Evolutionary conservation across 1,284 basidiomycete genomes (phyloP).

Genomic region (Gymnopus androsaceus): DNA sequence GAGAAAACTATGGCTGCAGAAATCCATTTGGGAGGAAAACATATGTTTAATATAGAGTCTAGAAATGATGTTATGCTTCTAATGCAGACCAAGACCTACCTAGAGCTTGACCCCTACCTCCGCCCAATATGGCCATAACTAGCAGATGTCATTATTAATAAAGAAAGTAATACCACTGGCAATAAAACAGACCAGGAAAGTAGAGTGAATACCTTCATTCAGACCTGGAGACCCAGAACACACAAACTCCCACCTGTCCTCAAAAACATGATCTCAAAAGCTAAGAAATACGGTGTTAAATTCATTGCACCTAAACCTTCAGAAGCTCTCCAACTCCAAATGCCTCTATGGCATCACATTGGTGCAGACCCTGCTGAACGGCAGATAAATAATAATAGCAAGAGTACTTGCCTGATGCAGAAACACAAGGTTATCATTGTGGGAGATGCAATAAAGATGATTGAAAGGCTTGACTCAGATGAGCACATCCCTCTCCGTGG

Average conservation of each 20-base stretch:
- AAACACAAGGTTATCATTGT: neutral
- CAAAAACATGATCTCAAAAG: neutral
- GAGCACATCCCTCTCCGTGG: neutral
- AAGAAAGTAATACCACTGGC: neutral
- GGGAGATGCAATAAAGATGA: neutral
- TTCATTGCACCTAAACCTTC: conserved; percentile 17
- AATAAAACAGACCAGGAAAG: too few species aligned
- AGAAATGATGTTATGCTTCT: conserved; percentile 30
- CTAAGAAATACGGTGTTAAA: neutral
- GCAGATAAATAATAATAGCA: neutral
- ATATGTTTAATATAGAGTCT: conserved; percentile 22
- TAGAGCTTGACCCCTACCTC: conserved; percentile 4
- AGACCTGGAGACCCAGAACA: neutral
- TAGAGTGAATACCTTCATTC: neutral
- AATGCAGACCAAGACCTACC: conserved; percentile 24
- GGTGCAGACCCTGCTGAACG: neutral
- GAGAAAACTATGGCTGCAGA: neutral
- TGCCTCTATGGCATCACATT: conserved; percentile 29
- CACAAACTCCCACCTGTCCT: neutral
- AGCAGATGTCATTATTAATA: conserved; percentile 16
- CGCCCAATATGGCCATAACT: conserved; percentile 28
- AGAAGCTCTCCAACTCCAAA: neutral
- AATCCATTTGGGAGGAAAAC: conserved; percentile 2
- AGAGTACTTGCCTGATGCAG: conserved; percentile 1
- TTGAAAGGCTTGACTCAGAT: neutral